phyloP scores from a whole-genome alignment of 1,139 yeast species.

The Kazachstania sp. region DNA sequence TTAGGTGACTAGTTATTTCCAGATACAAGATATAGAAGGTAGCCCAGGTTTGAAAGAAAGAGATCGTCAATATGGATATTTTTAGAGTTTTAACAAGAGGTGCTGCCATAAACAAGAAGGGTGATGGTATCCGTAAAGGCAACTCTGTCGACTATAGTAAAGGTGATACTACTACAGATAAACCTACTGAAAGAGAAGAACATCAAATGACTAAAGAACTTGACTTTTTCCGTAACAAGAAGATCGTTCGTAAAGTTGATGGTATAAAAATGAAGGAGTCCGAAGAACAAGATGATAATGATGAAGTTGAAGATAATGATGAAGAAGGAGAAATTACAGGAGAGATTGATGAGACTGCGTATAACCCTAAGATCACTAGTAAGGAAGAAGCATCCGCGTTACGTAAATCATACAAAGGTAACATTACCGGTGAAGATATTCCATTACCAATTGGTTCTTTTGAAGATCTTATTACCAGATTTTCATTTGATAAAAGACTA shows the following conservation, averaged over 20 bases:
- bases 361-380: constrained; percentile 42
- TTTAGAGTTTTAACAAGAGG: constrained; percentile 81
- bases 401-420: constrained; percentile 50
- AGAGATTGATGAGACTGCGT: constrained; percentile 27
- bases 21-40: not conserved
- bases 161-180: constrained; percentile 4
- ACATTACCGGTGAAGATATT: constrained; percentile 66
- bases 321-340: constrained; percentile 21
- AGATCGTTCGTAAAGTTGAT: constrained; percentile 26
- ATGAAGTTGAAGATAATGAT: constrained; percentile 13
- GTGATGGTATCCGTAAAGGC: constrained; percentile 11
- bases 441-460: constrained; percentile 89
- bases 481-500: constrained; percentile 54
- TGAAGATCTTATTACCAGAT: constrained; percentile 64
- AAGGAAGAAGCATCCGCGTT: constrained; percentile 49
- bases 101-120: constrained; percentile 57
- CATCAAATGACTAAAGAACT: constrained; percentile 50
- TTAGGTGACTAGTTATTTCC: not conserved
- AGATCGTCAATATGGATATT: constrained; percentile 58
- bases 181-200: constrained; percentile 28
- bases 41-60: not conserved
- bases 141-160: constrained; percentile 24
- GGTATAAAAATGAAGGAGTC: constrained; percentile 16
- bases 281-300: not conserved
- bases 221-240: constrained; percentile 62